phyloP scores from a whole-genome alignment of 2,329 filamentous ascomycete genomes.

The Bimuria novae-zelandiae region DNA sequence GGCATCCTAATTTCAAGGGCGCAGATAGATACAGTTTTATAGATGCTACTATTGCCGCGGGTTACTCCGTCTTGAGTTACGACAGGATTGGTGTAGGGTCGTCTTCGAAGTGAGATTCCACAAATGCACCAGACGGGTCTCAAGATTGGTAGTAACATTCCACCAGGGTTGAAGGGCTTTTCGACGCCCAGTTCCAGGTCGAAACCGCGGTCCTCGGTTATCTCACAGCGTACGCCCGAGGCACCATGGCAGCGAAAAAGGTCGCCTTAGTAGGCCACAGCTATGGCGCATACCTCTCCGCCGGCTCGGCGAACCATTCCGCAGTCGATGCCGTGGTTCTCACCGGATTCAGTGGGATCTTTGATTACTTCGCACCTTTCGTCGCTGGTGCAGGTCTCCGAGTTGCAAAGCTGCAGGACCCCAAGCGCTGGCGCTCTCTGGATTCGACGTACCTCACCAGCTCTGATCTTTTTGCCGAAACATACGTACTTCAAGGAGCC shows the following conservation, averaged over 20 bases:
- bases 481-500: conserved; percentile 6
- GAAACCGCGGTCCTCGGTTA: conserved; percentile 1
- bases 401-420: conserved; percentile 6
- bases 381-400: neutral
- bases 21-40: neutral
- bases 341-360: conserved; percentile 8
- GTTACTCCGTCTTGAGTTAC: conserved; percentile 4
- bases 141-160: neutral
- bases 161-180: neutral
- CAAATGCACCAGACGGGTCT: too few species aligned
- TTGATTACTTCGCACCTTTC: conserved; percentile 7
- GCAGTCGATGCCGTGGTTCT: conserved; percentile 7
- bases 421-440: conserved; percentile 6
- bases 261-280: conserved; percentile 8
- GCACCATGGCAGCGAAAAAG: neutral
- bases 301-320: conserved; percentile 3
- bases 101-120: conserved; percentile 5
- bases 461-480: conserved; percentile 2
- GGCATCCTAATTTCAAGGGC: neutral
- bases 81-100: conserved; percentile 4
- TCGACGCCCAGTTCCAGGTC: conserved; percentile 7
- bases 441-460: conserved; percentile 7
- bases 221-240: neutral
- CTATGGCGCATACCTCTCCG: conserved; percentile 10
- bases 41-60: conserved; percentile 10